Evolutionary conservation across 352 stramenopile genomes (phyloP), one percentile per base, ranked within the genome.

Genomic region (Blastocystis hominis): DNA sequence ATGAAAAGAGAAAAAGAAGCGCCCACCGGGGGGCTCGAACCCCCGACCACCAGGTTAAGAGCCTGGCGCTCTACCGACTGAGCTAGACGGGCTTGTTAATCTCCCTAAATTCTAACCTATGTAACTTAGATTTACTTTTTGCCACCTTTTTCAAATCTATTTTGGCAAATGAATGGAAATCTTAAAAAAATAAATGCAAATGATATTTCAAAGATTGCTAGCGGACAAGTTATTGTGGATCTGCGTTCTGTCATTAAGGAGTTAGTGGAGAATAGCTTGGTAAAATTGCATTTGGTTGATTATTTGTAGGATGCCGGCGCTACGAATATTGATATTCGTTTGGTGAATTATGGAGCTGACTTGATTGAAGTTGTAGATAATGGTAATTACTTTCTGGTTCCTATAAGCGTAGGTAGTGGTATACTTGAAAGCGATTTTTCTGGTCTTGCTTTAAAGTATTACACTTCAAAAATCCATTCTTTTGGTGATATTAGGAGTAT

Each of bases 331-430:
- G 93, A 96, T 42, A 91, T 97, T 15, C 95, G 94, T 76, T 89
- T 98, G 4, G 93, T 93, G 77, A 92, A 98, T 88, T 94, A 93
- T 88, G 96, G 96, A 17, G 88, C 93, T 6, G 94, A 96, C 42
- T 90, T 91, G 47, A 94, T 99, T 63, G 95, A 98, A 92, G 95
- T 98, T 40, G 93, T 91, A 17, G 96, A 99, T 90, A 97, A 98
- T 90, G 96, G 96, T 68, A 79, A 59, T 5, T 72, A 36, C 20
- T 36, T 7, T 6, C 17, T 2, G 50, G 2, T 55, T 50, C 10
- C 34, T 20, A 55, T 7, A 68, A 34, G 34, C 34, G 24, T 69
- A 89, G 86, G 86, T 0, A 89, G 20, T 1, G 96, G 96, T 62
- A 92, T 99, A 46, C 86, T 92, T 10, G 88, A 88, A 0, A 90